A percentile compares a stretch with the other conserved stretches of the same genome.
phyloP scores from a whole-genome alignment of 2,329 filamentous ascomycete genomes.

The Gliomastix tumulicola region DNA sequence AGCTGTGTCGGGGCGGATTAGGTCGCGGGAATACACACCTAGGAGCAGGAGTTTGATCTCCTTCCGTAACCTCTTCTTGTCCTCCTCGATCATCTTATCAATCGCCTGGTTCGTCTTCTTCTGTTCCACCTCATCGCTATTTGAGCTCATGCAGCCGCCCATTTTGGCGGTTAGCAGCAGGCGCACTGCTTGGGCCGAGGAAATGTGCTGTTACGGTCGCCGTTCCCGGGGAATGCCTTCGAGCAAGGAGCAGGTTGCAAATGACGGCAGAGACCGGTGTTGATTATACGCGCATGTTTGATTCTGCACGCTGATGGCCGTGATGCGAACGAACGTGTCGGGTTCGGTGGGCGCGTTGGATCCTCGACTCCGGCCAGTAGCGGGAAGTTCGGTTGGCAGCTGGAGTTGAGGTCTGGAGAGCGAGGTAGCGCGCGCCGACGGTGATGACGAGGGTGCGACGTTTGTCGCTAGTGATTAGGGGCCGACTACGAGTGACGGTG shows the following conservation, averaged over 20 bases:
- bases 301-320: too few species aligned
- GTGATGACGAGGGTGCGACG: too few species aligned
- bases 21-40: constrained; percentile 48
- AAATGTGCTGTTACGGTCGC: not conserved
- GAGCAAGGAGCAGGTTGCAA: not conserved
- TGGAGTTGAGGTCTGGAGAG: too few species aligned
- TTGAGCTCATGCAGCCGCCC: constrained; percentile 90
- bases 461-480: too few species aligned
- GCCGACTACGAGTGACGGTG: too few species aligned
- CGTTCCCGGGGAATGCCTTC: not conserved
- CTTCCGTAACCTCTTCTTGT: constrained; percentile 82
- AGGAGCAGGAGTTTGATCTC: constrained; percentile 98
- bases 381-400: constrained; percentile 3
- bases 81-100: constrained; percentile 88
- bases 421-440: too few species aligned
- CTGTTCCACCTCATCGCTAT: constrained; percentile 79
- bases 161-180: constrained; percentile 59
- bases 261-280: not conserved
- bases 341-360: too few species aligned
- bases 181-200: constrained; percentile 3
- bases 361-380: constrained; percentile 2
- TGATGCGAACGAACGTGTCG: too few species aligned
- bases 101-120: constrained; percentile 97
- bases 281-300: too few species aligned
- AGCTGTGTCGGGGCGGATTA: not conserved